A percentile compares a stretch with the other conserved stretches of the same genome.
Conservation (phyloP, 2,329 filamentous ascomycete genomes). For the Botrytis fragariae region DNA sequence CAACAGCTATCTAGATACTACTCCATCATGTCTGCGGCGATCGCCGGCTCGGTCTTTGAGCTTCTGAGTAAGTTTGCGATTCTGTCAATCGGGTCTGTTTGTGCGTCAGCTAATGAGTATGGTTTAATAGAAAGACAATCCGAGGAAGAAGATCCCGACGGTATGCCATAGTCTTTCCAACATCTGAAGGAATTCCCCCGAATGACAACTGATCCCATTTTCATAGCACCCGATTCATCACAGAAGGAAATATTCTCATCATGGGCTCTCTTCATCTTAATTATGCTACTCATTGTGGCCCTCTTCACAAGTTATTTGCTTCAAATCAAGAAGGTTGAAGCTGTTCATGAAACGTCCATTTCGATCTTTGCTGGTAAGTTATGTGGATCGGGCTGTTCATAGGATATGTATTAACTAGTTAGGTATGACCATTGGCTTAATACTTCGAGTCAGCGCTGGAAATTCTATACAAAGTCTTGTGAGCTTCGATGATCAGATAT, state of each 20-base stretch:
- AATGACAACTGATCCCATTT: slow-evolving; percentile 30
- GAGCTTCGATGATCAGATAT: slow-evolving; percentile 98
- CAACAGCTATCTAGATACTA: background rate
- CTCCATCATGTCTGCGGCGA: slow-evolving; percentile 32
- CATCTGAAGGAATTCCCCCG: background rate
- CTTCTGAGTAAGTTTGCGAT: slow-evolving; percentile 37
- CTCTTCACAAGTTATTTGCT: slow-evolving; percentile 97
- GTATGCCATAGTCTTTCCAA: slow-evolving; percentile 23
- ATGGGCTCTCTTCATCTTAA: slow-evolving; percentile 96
- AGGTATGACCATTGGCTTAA: slow-evolving; percentile 94
- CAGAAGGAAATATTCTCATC: slow-evolving; percentile 94
- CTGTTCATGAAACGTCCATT: slow-evolving; percentile 95
- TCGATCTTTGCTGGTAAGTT: slow-evolving; percentile 86
- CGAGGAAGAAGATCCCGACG: slow-evolving; percentile 35
- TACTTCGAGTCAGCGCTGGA: slow-evolving; percentile 77
- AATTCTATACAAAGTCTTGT: slow-evolving; percentile 86
- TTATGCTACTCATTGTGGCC: slow-evolving; percentile 87
- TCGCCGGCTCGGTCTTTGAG: slow-evolving; percentile 36
- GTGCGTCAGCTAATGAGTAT: slow-evolving; percentile 27
- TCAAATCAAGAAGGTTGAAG: slow-evolving; percentile 94
- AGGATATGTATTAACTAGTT: background rate
- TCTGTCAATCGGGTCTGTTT: background rate
- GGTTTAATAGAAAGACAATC: slow-evolving; percentile 32
- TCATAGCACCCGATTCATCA: slow-evolving; percentile 68
- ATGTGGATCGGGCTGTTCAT: background rate